phyloP scores from a whole-genome alignment of 129 eudicot genomes.

The Chrysanthemum makinoi region DNA sequence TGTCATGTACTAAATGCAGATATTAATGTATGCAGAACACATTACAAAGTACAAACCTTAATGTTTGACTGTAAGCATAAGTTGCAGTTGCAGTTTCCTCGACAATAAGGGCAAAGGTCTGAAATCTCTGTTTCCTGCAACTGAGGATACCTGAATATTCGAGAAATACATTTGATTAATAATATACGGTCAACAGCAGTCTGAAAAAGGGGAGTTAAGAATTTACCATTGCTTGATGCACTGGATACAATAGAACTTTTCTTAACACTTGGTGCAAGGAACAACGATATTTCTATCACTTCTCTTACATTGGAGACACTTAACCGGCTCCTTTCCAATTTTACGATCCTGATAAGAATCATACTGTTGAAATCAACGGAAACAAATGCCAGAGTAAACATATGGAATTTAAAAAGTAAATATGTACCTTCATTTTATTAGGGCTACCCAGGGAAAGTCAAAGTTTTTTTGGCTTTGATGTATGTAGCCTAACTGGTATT shows the following conservation, averaged over 20 bases:
- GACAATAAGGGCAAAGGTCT: slow-evolving; percentile 58
- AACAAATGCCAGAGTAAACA: too few species aligned
- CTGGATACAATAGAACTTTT: slow-evolving; percentile 48
- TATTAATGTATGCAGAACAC: too few species aligned
- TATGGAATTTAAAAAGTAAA: too few species aligned
- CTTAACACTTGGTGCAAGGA: slow-evolving; percentile 62
- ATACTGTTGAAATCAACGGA: too few species aligned
- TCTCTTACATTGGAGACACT: slow-evolving; percentile 9
- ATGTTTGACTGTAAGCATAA: slow-evolving; percentile 56
- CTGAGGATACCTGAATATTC: slow-evolving; percentile 57
- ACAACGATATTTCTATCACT: slow-evolving; percentile 53
- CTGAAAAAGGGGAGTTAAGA: neutral
- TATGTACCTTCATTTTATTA: slow-evolving; percentile 35
- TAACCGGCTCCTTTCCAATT: too few species aligned
- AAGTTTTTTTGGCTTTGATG: too few species aligned
- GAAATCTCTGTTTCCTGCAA: slow-evolving; percentile 53
- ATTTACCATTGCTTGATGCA: slow-evolving; percentile 70
- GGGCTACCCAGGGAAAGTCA: too few species aligned
- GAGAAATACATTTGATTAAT: neutral
- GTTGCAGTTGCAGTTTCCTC: slow-evolving; percentile 82
- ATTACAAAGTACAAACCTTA: neutral
- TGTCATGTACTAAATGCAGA: too few species aligned
- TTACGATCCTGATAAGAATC: too few species aligned
- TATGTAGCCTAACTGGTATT: too few species aligned
- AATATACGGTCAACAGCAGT: too few species aligned